Percentiles rank a stretch among this genome's conserved stretches.
These are phyloP conservation scores for Isoetes taiwanensis DNA, from an alignment of 75 land plant species.

Conservation along the genomic window DNA sequence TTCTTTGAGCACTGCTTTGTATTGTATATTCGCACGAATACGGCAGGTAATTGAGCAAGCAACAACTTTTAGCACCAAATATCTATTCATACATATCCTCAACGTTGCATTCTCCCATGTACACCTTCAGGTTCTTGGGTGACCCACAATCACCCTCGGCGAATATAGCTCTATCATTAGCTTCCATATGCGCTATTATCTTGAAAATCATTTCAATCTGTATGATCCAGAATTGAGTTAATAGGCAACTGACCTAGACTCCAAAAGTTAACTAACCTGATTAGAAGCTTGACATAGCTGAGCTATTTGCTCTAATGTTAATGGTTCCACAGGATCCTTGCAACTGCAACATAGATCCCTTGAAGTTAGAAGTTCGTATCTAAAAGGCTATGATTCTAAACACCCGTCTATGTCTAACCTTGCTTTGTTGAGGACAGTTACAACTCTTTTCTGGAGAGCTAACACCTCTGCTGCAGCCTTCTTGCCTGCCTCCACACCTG, in stretches of 20 bases:
- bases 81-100: conserved; percentile 59
- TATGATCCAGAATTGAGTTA: neutral
- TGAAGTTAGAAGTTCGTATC: conserved; percentile 1
- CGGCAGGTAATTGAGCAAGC: no score
- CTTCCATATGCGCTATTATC: conserved; percentile 87
- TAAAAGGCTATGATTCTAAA: neutral
- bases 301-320: conserved; percentile 81
- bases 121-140: conserved; percentile 77
- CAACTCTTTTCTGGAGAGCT: conserved; percentile 86
- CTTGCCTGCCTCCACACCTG: conserved; percentile 97
- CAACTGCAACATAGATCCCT: conserved; percentile 41
- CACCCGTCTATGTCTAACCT: conserved; percentile 33
- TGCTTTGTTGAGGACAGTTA: conserved; percentile 73
- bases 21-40: no score
- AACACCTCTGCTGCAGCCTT: conserved; percentile 93
- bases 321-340: conserved; percentile 78
- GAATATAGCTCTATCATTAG: conserved; percentile 81
- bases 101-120: conserved; percentile 77
- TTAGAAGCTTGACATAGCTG: conserved; percentile 76
- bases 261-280: conserved; percentile 27
- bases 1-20: no score
- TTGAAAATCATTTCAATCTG: conserved; percentile 93
- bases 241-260: conserved; percentile 6
- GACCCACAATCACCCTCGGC: conserved; percentile 91
- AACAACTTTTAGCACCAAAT: no score